Conservation (phyloP, 2,329 filamentous ascomycete genomes). For the Paecilomyces sp. region DNA sequence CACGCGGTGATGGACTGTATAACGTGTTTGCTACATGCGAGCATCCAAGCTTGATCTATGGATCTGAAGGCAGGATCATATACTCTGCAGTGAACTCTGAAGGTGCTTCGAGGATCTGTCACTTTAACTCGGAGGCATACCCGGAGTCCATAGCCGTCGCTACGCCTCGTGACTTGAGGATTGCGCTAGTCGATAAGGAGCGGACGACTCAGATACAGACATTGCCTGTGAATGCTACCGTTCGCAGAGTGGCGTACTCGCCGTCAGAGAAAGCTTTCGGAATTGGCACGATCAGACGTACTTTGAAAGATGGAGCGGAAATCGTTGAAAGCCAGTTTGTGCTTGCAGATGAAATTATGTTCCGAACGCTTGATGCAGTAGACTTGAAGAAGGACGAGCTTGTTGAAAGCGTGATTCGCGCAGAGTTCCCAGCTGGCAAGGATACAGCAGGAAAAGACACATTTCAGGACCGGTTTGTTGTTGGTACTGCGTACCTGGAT, state of each 20-base stretch:
- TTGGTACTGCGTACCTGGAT: slow-evolving; percentile 74
- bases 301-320: slow-evolving; percentile 65
- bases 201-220: slow-evolving; percentile 82
- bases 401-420: slow-evolving; percentile 75
- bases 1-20: slow-evolving; percentile 57
- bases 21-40: slow-evolving; percentile 93
- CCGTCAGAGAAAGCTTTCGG: slow-evolving; percentile 72
- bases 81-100: slow-evolving; percentile 93
- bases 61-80: slow-evolving; percentile 75
- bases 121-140: slow-evolving; percentile 75
- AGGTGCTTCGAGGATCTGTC: slow-evolving; percentile 70
- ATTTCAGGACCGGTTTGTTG: slow-evolving; percentile 67
- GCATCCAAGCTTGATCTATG: slow-evolving; percentile 89
- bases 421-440: slow-evolving; percentile 58
- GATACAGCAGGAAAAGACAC: slow-evolving; percentile 47
- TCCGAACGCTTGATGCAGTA: slow-evolving; percentile 69
- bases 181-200: slow-evolving; percentile 75
- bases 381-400: slow-evolving; percentile 62
- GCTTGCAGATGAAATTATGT: slow-evolving; percentile 83
- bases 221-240: slow-evolving; percentile 70
- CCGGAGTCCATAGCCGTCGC: slow-evolving; percentile 76
- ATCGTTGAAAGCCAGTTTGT: slow-evolving; percentile 72
- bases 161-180: slow-evolving; percentile 66
- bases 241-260: slow-evolving; percentile 82
- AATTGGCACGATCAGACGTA: slow-evolving; percentile 74